Evolutionary conservation across 306 rosid species (phyloP).

Genomic region (Cucumis melo): DNA sequence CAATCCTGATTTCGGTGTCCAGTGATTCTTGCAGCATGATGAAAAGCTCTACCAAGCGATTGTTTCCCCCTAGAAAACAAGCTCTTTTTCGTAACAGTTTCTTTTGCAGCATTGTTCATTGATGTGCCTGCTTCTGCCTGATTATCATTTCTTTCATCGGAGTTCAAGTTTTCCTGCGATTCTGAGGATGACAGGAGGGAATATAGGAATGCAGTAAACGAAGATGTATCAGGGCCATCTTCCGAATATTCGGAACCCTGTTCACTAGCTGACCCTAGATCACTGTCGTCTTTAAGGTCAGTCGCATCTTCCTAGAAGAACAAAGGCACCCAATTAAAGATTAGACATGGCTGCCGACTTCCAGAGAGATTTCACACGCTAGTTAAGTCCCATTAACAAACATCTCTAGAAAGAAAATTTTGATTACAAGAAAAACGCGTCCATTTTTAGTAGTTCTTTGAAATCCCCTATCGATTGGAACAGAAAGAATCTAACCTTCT

Average conservation of each 20-base stretch:
- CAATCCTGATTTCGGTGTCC: slow-evolving; percentile 38
- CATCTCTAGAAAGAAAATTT: neutral
- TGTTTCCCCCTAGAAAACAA: slow-evolving; percentile 63
- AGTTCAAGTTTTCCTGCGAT: slow-evolving; percentile 21
- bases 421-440: neutral
- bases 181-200: slow-evolving; percentile 56
- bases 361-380: neutral
- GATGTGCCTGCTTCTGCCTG: slow-evolving; percentile 12
- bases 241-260: slow-evolving; percentile 25
- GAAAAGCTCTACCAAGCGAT: slow-evolving; percentile 44
- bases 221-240: slow-evolving; percentile 94
- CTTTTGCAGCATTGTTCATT: slow-evolving; percentile 29
- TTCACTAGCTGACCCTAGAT: slow-evolving; percentile 24
- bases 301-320: slow-evolving; percentile 40
- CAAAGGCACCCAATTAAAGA: neutral
- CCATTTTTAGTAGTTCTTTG: neutral
- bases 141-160: slow-evolving; percentile 26
- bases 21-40: slow-evolving; percentile 41
- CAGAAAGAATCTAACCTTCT: neutral
- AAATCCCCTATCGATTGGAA: neutral
- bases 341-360: neutral
- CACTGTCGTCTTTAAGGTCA: slow-evolving; percentile 22
- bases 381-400: neutral
- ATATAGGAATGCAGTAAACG: slow-evolving; percentile 71
- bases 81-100: slow-evolving; percentile 46